Percentiles rank a stretch among this genome's conserved stretches.
Conservation (phyloP, 1,139 yeast genomes). For the Blastobotrys apis region DNA sequence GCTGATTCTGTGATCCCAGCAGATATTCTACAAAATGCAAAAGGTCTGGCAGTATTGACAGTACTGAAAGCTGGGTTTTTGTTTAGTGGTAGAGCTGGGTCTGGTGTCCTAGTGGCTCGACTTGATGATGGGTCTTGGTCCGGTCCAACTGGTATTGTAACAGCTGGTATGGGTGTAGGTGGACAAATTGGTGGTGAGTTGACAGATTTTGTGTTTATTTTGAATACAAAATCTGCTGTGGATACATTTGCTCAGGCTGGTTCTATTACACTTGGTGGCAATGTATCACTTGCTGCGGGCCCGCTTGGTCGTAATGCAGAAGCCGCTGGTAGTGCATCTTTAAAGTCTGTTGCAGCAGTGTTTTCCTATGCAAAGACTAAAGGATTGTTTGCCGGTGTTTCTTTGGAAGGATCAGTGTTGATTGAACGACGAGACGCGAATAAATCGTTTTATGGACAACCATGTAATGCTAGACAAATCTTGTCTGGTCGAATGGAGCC, state of each 20-base stretch:
- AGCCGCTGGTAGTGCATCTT: constrained; percentile 93
- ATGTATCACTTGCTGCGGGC: constrained; percentile 95
- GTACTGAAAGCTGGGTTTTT: constrained; percentile 96
- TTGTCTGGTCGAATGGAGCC: constrained; percentile 82
- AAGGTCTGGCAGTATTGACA: constrained; percentile 86
- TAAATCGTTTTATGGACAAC: constrained; percentile 85
- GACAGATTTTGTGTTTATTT: constrained; percentile 92
- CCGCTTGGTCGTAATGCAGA: constrained; percentile 97
- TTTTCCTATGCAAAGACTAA: constrained; percentile 93
- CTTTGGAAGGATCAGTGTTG: constrained; percentile 92
- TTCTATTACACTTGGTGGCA: constrained; percentile 91
- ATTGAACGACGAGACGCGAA: constrained; percentile 96
- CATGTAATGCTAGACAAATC: constrained; percentile 79
- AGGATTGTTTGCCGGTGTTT: constrained; percentile 95
- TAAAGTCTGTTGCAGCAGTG: constrained; percentile 83
- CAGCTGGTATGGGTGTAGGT: constrained; percentile 99
- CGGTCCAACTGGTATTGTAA: constrained; percentile 93
- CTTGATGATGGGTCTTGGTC: constrained; percentile 95
- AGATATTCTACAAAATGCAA: constrained; percentile 78
- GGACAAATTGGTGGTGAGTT: constrained; percentile 96
- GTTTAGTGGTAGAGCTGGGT: constrained; percentile 95
- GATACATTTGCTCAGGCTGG: constrained; percentile 93
- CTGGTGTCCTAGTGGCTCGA: constrained; percentile 92
- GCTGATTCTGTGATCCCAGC: constrained; percentile 90
- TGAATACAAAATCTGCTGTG: constrained; percentile 83